A percentile compares a stretch with the other conserved stretches of the same genome.
Evolutionary conservation across 148 eudicot species (phyloP).

Genomic region (Silene conica): DNA sequence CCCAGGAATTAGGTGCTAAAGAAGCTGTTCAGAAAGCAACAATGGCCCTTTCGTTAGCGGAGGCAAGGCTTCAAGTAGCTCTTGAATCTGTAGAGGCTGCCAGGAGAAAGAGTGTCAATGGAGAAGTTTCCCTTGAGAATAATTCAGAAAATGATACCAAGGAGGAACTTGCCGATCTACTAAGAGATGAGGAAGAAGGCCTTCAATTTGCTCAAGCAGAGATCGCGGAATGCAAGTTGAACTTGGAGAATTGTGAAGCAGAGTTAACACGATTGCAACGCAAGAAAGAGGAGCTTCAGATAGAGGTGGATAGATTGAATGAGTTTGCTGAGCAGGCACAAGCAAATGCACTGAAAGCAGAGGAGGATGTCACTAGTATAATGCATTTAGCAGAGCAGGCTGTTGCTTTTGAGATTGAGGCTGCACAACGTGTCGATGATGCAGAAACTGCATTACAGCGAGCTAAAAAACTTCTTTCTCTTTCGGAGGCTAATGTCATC

Average conservation of each 20-base stretch:
- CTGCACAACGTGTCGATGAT: conserved; percentile 76
- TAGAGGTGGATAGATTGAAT: conserved; percentile 65
- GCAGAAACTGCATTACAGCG: conserved; percentile 70
- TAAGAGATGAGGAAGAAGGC: conserved; percentile 49
- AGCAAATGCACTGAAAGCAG: conserved; percentile 62
- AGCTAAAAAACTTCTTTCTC: conserved; percentile 51
- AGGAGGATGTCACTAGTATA: conserved; percentile 82
- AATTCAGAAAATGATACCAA: conserved; percentile 39
- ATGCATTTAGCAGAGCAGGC: conserved; percentile 98
- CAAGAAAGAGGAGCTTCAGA: conserved; percentile 75
- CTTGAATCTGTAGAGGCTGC: conserved; percentile 53
- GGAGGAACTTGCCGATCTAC: conserved; percentile 32
- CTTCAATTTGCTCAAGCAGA: conserved; percentile 60
- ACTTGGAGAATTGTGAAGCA: conserved; percentile 59
- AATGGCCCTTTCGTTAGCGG: conserved; percentile 79
- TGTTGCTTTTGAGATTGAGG: conserved; percentile 88
- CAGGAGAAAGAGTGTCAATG: conserved; percentile 32
- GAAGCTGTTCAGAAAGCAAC: conserved; percentile 78
- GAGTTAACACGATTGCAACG: conserved; percentile 56
- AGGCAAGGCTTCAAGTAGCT: conserved; percentile 75
- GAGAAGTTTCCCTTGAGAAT: conserved; percentile 29
- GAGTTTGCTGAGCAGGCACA: conserved; percentile 67
- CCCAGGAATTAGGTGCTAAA: conserved; percentile 63
- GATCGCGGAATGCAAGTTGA: conserved; percentile 41
- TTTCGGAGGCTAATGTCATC: conserved; percentile 35